Evolutionary conservation across 2,329 filamentous ascomycete species (phyloP).

Genomic region (Penicillium expansum): DNA sequence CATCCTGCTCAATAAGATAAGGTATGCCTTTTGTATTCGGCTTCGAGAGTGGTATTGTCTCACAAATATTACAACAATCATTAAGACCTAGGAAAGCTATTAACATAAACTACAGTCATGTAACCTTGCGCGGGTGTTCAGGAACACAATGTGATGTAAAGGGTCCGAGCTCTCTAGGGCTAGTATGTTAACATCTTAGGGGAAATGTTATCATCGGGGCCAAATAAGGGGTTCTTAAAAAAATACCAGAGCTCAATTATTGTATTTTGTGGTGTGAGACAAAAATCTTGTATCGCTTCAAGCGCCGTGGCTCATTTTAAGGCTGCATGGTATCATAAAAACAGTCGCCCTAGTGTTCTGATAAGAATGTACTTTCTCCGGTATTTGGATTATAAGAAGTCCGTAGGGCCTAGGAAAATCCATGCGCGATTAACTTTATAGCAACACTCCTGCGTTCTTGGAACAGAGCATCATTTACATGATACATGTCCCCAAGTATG

Average conservation of each 20-base stretch:
- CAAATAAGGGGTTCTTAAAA: neutral
- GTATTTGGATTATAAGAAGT: neutral
- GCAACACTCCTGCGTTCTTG: neutral
- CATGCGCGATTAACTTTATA: neutral
- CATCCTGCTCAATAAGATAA: neutral
- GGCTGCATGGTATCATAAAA: constrained; percentile 1
- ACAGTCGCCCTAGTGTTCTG: too few relatives aligned
- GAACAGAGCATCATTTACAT: neutral
- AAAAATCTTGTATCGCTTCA: neutral
- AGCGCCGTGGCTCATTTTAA: neutral
- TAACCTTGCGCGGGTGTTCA: neutral
- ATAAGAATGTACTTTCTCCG: neutral
- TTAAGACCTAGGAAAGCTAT: too few relatives aligned
- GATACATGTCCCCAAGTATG: neutral
- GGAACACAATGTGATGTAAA: neutral
- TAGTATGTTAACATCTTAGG: constrained; percentile 1
- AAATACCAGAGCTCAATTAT: neutral
- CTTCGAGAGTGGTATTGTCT: neutral
- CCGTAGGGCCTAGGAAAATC: neutral
- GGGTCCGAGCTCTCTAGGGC: neutral
- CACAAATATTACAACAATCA: neutral
- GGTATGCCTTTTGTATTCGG: neutral
- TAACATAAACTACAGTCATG: neutral
- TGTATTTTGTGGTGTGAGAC: neutral
- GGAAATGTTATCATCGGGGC: neutral